Percentiles rank a stretch among this genome's conserved stretches.
phyloP scores from a whole-genome alignment of 2,329 filamentous ascomycete genomes.

The Phoma sp. region DNA sequence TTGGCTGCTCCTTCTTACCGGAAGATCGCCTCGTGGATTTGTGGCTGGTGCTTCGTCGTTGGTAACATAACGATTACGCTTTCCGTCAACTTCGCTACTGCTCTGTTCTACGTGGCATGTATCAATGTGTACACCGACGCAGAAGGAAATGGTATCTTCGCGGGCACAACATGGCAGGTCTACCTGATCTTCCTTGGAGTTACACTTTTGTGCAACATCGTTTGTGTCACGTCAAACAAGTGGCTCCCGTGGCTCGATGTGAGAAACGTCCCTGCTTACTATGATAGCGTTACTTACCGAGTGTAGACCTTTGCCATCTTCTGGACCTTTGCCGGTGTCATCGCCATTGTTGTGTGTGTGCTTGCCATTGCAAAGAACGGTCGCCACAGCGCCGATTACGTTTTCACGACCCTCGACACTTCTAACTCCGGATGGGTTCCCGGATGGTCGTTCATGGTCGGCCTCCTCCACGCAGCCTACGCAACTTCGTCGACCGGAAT shows the following conservation, averaged over 20 bases:
- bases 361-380: constrained; percentile 73
- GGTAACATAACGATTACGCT: constrained; percentile 83
- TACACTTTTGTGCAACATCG: constrained; percentile 57
- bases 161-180: constrained; percentile 52
- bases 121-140: constrained; percentile 61
- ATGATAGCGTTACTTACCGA: constrained; percentile 28
- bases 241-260: constrained; percentile 69
- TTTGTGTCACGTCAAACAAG: constrained; percentile 60
- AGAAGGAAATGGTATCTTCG: constrained; percentile 54
- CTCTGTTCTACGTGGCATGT: constrained; percentile 60
- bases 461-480: constrained; percentile 74
- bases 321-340: constrained; percentile 74
- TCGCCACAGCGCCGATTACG: constrained; percentile 65
- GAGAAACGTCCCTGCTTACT: constrained; percentile 48
- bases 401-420: constrained; percentile 72
- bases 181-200: constrained; percentile 58
- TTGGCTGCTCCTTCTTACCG: constrained; percentile 67
- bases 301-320: constrained; percentile 71
- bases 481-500: constrained; percentile 79
- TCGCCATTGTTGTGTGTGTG: constrained; percentile 67
- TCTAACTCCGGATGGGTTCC: constrained; percentile 69
- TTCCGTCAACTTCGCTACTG: constrained; percentile 79
- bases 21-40: constrained; percentile 71
- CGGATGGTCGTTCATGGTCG: constrained; percentile 76
- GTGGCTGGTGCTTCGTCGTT: constrained; percentile 77